phyloP scores from a whole-genome alignment of 2,329 filamentous ascomycete species.

The Colletotrichum caudatum region DNA sequence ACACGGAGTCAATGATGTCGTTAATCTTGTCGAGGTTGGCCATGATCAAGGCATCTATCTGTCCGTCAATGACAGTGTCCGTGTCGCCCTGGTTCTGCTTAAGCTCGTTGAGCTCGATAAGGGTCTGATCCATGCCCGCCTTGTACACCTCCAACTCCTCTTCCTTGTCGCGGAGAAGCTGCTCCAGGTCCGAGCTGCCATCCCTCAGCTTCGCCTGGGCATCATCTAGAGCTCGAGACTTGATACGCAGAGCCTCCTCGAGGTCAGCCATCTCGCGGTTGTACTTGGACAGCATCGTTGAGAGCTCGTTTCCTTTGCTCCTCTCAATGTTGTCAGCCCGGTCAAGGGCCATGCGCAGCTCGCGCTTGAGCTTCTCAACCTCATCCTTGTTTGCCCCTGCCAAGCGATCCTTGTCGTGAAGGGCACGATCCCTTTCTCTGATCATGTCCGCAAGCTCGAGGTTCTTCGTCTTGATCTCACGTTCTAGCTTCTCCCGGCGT shows the following conservation, averaged over 20 bases:
- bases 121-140: constrained; percentile 95
- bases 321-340: constrained; percentile 92
- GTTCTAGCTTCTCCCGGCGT: constrained; percentile 91
- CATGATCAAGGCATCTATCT: constrained; percentile 90
- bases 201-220: constrained; percentile 82
- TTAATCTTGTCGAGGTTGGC: constrained; percentile 93
- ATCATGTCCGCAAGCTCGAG: constrained; percentile 99
- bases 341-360: constrained; percentile 91
- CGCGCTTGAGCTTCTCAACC: constrained; percentile 91
- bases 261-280: constrained; percentile 97
- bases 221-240: constrained; percentile 88
- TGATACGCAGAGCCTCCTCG: constrained; percentile 90
- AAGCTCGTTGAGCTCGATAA: constrained; percentile 92
- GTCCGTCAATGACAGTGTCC: constrained; percentile 85
- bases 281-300: constrained; percentile 93
- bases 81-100: constrained; percentile 80
- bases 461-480: constrained; percentile 99
- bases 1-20: constrained; percentile 95
- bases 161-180: constrained; percentile 90
- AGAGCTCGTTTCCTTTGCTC: constrained; percentile 94
- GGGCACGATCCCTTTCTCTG: constrained; percentile 89
- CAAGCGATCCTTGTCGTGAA: constrained; percentile 93
- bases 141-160: constrained; percentile 99
- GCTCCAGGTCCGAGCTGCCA: constrained; percentile 86
- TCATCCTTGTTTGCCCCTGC: constrained; percentile 91